Conservation (phyloP, 371 early-diverging fungal species). For the Sporodiniella umbellata region DNA sequence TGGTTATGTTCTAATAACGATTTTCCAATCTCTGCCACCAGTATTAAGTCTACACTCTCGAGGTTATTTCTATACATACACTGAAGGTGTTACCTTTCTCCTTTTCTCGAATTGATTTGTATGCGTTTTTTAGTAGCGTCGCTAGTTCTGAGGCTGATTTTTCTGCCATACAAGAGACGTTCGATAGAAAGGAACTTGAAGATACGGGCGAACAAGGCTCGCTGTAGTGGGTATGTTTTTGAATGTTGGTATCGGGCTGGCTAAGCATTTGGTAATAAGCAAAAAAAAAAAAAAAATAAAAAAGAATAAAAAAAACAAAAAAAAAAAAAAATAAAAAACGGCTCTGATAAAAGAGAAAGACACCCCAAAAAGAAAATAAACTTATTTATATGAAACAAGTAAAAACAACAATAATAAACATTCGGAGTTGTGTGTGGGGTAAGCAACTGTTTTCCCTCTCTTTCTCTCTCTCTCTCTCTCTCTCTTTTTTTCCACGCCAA, state of each 20-base stretch:
- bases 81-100: constrained; percentile 25
- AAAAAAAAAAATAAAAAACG: no score
- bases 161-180: constrained; percentile 41
- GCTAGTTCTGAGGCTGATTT: constrained; percentile 39
- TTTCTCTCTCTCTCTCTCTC: no score
- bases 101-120: constrained; percentile 33
- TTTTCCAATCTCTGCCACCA: constrained; percentile 63
- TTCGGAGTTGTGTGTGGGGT: constrained; percentile 1
- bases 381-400: background rate
- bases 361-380: background rate
- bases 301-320: no score
- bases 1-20: constrained; percentile 53
- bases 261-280: constrained; percentile 14
- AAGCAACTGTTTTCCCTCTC: no score
- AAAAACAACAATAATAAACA: no score
- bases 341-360: no score
- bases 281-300: constrained; percentile 2
- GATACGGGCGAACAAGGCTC: constrained; percentile 27
- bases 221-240: constrained; percentile 18
- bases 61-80: background rate
- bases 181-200: constrained; percentile 29
- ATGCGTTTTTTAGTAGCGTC: constrained; percentile 35
- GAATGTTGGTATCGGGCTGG: constrained; percentile 13
- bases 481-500: no score
- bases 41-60: constrained; percentile 35